These are phyloP conservation scores for Globisporangium heterothallicum DNA, from an alignment of 352 stramenopile species.

Conservation along the genomic window DNA sequence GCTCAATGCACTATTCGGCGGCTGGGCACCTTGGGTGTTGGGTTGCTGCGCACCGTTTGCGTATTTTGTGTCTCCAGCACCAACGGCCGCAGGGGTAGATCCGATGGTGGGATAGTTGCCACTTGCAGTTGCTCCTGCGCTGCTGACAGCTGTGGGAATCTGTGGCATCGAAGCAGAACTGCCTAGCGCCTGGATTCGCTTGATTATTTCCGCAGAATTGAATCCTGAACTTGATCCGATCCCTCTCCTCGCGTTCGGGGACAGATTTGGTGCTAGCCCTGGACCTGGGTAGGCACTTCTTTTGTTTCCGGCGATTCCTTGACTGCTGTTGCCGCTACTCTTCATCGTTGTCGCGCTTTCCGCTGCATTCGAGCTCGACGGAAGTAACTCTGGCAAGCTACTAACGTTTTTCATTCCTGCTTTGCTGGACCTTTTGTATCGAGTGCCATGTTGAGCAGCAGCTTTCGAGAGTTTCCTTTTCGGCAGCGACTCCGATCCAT, in stretches of 20 bases:
- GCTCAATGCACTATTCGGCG: not conserved
- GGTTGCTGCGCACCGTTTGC: not conserved
- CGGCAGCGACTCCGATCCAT: not conserved
- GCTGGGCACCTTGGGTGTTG: not conserved
- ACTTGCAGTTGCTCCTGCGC: not conserved
- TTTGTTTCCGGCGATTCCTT: not conserved
- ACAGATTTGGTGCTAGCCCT: not conserved
- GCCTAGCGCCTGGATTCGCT: constrained; percentile 42
- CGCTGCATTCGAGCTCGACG: not conserved
- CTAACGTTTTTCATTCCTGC: constrained; percentile 17
- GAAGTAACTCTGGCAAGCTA: constrained; percentile 37
- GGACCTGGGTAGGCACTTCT: constrained; percentile 1
- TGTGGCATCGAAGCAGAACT: constrained; percentile 34
- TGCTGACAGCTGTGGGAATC: constrained; percentile 7
- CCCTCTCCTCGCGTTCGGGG: not conserved
- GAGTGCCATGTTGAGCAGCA: not conserved
- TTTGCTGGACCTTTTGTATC: constrained; percentile 10
- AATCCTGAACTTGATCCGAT: constrained; percentile 10
- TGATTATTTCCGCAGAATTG: constrained; percentile 46
- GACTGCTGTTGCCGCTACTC: not conserved
- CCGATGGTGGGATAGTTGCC: not conserved
- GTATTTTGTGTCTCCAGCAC: not conserved
- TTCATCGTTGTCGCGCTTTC: not conserved
- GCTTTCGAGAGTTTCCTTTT: constrained; percentile 15
- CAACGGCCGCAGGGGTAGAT: not conserved